These are phyloP conservation scores for Prunus davidiana DNA, from an alignment of 306 rosid genomes.

Conservation along the genomic window DNA sequence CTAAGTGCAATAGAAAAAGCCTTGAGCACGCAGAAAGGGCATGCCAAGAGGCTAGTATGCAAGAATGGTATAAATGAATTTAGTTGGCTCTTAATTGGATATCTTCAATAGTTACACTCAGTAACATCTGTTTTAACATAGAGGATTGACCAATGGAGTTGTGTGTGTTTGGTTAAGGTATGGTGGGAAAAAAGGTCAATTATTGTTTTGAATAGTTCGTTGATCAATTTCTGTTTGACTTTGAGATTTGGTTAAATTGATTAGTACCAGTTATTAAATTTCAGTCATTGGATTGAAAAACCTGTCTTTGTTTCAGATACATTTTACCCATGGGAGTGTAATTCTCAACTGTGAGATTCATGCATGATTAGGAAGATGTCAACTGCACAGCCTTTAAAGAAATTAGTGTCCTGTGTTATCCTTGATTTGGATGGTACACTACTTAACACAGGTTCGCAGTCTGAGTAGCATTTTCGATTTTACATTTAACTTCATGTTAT, in stretches of 20 bases:
- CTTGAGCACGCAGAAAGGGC: background rate
- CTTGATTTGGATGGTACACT: slow-evolving; percentile 95
- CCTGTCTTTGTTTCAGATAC: background rate
- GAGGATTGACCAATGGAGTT: background rate
- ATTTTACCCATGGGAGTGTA: slow-evolving; percentile 5
- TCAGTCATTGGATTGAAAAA: background rate
- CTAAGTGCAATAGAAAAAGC: background rate
- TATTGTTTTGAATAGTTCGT: background rate
- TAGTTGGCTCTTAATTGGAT: background rate
- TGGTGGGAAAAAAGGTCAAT: background rate
- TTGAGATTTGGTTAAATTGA: background rate
- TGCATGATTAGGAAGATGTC: slow-evolving; percentile 41
- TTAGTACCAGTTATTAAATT: background rate
- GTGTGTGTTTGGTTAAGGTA: background rate
- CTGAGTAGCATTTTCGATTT: background rate
- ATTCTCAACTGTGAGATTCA: slow-evolving; percentile 7
- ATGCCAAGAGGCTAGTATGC: background rate
- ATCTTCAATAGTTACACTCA: background rate
- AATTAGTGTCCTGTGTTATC: slow-evolving; percentile 54
- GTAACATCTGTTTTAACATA: background rate
- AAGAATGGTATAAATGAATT: background rate
- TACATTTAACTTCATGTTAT: background rate
- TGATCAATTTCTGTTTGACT: background rate
- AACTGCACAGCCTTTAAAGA: slow-evolving; percentile 37
- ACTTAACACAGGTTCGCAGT: slow-evolving; percentile 59